phyloP scores from a whole-genome alignment of 306 rosid genomes.

The Ceratonia siliqua region DNA sequence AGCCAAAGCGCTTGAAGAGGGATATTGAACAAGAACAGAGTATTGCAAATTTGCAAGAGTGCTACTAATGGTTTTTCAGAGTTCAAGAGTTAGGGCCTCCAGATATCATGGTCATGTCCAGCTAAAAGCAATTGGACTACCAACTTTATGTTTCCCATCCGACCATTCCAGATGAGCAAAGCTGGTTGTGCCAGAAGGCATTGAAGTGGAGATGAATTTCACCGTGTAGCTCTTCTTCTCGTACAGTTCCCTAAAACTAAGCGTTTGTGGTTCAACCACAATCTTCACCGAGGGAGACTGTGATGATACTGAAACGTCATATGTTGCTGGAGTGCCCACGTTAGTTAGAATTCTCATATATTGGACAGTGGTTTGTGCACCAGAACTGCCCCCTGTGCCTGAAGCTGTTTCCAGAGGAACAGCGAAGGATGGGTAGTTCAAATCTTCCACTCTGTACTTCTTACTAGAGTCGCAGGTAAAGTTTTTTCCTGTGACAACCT shows the following conservation, averaged over 20 bases:
- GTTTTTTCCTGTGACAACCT: conserved; percentile 45
- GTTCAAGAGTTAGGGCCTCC: conserved; percentile 20
- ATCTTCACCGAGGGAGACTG: conserved; percentile 59
- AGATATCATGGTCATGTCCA: conserved; percentile 55
- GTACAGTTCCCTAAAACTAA: conserved; percentile 44
- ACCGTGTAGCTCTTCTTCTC: conserved; percentile 77
- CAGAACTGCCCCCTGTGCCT: conserved; percentile 47
- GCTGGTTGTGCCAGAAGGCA: conserved; percentile 63
- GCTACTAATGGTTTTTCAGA: conserved; percentile 16
- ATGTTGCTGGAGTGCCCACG: conserved; percentile 65
- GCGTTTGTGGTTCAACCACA: conserved; percentile 62
- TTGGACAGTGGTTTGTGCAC: conserved; percentile 46
- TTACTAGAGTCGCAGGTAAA: conserved; percentile 58
- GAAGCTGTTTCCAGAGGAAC: conserved; percentile 69
- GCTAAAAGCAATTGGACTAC: conserved; percentile 77
- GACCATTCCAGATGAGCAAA: conserved; percentile 82
- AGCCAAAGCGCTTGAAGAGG: background rate
- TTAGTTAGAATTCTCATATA: conserved; percentile 74
- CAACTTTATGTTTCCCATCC: conserved; percentile 77
- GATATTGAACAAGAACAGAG: conserved; percentile 25
- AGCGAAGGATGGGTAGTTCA: conserved; percentile 89
- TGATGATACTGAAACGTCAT: conserved; percentile 54
- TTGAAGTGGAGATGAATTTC: conserved; percentile 53
- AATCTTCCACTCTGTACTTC: conserved; percentile 62
- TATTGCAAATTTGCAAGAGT: conserved; percentile 12